These are phyloP conservation scores for Nannochloropsis granulata DNA, from an alignment of 108 stramenopile species.

Conservation along the genomic window DNA sequence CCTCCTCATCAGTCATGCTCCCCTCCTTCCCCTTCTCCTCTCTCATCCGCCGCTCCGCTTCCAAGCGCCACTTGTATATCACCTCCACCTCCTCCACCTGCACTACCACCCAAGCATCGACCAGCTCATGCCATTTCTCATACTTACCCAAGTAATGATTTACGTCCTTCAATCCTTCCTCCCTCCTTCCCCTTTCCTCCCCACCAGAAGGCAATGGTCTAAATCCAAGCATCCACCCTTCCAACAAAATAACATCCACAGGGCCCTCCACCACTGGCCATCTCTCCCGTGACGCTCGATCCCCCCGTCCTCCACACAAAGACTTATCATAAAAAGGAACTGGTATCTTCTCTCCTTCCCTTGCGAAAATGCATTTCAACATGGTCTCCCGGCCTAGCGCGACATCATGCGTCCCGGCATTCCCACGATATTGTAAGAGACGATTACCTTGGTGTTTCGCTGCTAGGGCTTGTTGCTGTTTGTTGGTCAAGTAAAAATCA, in stretches of 20 bases:
- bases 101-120: slow-evolving; percentile 35
- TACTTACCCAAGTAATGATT: slow-evolving; percentile 21
- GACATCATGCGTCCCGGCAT: slow-evolving; percentile 38
- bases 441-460: slow-evolving; percentile 6
- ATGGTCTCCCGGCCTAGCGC: slow-evolving; percentile 14
- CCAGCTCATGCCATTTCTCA: slow-evolving; percentile 12
- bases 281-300: slow-evolving; percentile 1
- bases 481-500: slow-evolving; percentile 35
- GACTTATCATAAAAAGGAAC: slow-evolving; percentile 39
- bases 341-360: neutral
- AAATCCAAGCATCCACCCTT: slow-evolving; percentile 44
- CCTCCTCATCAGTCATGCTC: slow-evolving; percentile 31
- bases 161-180: neutral
- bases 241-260: slow-evolving; percentile 27
- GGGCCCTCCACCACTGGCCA: slow-evolving; percentile 12
- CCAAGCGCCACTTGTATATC: slow-evolving; percentile 30
- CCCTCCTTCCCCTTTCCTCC: neutral
- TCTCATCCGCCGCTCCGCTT: slow-evolving; percentile 30
- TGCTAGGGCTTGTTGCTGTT: slow-evolving; percentile 31
- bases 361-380: neutral
- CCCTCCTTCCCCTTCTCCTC: neutral
- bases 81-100: slow-evolving; percentile 12
- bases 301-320: slow-evolving; percentile 27
- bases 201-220: slow-evolving; percentile 1
- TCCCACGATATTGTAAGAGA: slow-evolving; percentile 27